Evolutionary conservation across 2,329 filamentous ascomycete species (phyloP).

Genomic region (Penicillium aurantiogriseum): DNA sequence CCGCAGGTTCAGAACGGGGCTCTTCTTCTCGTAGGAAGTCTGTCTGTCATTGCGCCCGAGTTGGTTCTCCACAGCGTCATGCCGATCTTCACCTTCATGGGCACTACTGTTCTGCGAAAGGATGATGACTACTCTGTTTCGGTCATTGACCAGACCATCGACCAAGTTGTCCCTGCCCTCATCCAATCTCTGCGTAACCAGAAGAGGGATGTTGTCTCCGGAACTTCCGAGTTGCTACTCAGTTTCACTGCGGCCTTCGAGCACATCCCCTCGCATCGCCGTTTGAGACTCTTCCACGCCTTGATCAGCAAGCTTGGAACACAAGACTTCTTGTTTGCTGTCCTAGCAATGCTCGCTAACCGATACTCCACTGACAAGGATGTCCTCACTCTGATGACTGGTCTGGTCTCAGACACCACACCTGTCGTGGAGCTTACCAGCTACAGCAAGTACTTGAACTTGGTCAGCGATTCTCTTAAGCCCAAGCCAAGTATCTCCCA

Average conservation of each 20-base stretch:
- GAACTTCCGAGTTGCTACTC: conserved; percentile 83
- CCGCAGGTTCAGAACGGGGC: conserved; percentile 93
- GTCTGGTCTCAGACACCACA: conserved; percentile 70
- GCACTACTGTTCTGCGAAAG: conserved; percentile 83
- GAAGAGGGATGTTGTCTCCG: conserved; percentile 74
- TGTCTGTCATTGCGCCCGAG: conserved; percentile 85
- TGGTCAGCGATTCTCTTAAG: conserved; percentile 73
- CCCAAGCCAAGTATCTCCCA: conserved; percentile 72
- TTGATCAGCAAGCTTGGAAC: conserved; percentile 81
- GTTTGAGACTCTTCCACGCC: conserved; percentile 78
- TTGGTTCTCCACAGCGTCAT: conserved; percentile 94
- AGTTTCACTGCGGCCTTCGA: conserved; percentile 97
- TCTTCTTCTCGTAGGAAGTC: conserved; percentile 78
- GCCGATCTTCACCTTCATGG: conserved; percentile 99
- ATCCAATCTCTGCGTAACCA: conserved; percentile 78
- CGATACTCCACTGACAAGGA: conserved; percentile 76
- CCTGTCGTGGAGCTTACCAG: conserved; percentile 72
- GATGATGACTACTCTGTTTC: conserved; percentile 96
- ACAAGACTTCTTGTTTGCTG: conserved; percentile 81
- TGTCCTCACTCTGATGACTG: conserved; percentile 70
- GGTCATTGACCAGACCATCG: conserved; percentile 91
- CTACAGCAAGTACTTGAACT: conserved; percentile 71
- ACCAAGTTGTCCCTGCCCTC: conserved; percentile 87
- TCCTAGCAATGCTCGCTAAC: conserved; percentile 87
- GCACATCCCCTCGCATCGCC: conserved; percentile 85